Conservation (phyloP, 176 grass and related monocot species). For the Elaeis guineensis region DNA sequence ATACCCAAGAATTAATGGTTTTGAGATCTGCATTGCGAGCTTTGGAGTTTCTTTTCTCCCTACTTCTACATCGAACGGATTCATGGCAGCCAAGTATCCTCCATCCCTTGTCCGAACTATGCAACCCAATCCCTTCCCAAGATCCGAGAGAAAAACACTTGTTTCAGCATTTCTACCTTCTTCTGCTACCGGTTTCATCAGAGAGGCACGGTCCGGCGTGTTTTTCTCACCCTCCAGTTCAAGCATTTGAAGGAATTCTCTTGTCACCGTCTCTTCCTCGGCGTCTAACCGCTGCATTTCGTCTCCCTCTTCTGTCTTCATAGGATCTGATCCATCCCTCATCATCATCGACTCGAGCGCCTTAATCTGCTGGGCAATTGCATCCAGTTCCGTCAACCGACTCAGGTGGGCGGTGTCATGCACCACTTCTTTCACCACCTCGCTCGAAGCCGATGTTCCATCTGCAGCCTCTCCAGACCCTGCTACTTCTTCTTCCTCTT, state of each 20-base stretch:
- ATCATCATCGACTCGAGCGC: constrained; percentile 80
- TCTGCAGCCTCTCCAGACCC: constrained; percentile 14
- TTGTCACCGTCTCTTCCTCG: constrained; percentile 75
- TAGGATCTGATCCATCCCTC: constrained; percentile 9
- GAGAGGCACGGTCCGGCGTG: constrained; percentile 18
- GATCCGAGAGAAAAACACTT: constrained; percentile 53
- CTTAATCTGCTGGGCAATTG: constrained; percentile 86
- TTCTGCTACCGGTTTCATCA: constrained; percentile 23
- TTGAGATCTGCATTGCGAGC: constrained; percentile 89
- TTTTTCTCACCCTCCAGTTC: constrained; percentile 35
- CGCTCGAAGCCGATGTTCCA: constrained; percentile 22
- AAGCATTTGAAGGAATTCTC: constrained; percentile 62
- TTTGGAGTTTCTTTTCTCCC: constrained; percentile 53
- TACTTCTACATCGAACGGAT: constrained; percentile 69
- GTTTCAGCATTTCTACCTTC: constrained; percentile 5
- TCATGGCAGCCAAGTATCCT: constrained; percentile 67
- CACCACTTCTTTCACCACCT: constrained; percentile 92
- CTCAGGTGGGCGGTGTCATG: constrained; percentile 48
- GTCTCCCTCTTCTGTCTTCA: constrained; percentile 16
- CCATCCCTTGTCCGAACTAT: constrained; percentile 77
- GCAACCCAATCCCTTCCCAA: constrained; percentile 71
- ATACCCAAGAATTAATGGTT: constrained; percentile 51
- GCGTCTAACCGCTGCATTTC: constrained; percentile 34
- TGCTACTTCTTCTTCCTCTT: constrained; percentile 10
- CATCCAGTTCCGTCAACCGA: constrained; percentile 72